Percentiles rank a stretch among this genome's conserved stretches.
phyloP scores from a whole-genome alignment of 257 asterid genomes.

The Verbascum thapsus region DNA sequence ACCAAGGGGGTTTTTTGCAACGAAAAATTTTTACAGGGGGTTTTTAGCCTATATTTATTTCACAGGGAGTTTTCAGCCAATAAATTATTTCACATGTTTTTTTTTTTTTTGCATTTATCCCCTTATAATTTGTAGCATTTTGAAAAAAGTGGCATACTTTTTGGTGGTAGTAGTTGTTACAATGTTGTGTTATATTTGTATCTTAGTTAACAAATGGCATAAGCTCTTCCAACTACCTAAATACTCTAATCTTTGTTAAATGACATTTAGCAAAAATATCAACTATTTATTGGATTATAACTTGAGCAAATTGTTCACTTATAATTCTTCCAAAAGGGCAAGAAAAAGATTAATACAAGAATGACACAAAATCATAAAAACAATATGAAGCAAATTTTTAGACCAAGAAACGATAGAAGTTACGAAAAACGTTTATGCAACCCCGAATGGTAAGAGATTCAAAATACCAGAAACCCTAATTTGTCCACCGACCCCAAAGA shows the following conservation, averaged over 20 bases:
- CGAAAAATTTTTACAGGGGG: too few relatives aligned
- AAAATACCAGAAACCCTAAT: conserved; percentile 36
- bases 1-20: too few relatives aligned
- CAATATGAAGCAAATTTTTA: conserved; percentile 15
- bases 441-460: conserved; percentile 56
- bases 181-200: conserved; percentile 58
- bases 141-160: conserved; percentile 27
- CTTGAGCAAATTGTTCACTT: conserved; percentile 9
- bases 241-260: conserved; percentile 38
- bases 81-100: too few relatives aligned
- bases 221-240: conserved; percentile 32
- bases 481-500: conserved; percentile 67
- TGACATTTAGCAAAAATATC: conserved; percentile 34
- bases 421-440: conserved; percentile 27
- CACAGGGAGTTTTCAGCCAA: too few relatives aligned
- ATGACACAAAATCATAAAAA: conserved; percentile 7
- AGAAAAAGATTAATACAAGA: too few relatives aligned
- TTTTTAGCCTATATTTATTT: too few relatives aligned
- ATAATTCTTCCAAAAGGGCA: conserved; percentile 15
- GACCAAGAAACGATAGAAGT: conserved; percentile 11
- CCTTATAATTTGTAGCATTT: conserved; percentile 23
- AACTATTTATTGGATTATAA: conserved; percentile 51
- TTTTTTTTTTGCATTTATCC: too few relatives aligned
- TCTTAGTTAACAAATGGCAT: conserved; percentile 38
- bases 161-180: conserved; percentile 61